phyloP scores from a whole-genome alignment of 73 alveolate species.

The Durusdinium trenchii region DNA sequence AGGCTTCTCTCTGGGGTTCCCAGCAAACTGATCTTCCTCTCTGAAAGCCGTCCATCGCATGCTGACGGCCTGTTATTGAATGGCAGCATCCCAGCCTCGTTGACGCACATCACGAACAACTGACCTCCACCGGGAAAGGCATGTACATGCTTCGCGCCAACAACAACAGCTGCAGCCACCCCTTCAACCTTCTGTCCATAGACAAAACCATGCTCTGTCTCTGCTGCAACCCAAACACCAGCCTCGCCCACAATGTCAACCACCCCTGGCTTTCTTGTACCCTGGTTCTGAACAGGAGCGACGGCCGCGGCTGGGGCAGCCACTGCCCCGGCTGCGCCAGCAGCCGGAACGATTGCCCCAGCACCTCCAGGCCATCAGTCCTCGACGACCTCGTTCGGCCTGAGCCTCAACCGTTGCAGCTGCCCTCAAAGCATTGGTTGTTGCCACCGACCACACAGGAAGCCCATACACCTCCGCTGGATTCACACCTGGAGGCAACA shows the following conservation, averaged over 20 bases:
- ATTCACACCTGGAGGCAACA: background rate
- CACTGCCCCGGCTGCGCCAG: background rate
- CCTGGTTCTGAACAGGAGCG: too few species aligned
- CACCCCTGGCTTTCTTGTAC: background rate
- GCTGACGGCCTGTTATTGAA: constrained; percentile 9
- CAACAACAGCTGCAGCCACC: background rate
- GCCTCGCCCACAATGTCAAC: background rate
- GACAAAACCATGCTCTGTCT: background rate
- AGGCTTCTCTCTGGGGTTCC: background rate
- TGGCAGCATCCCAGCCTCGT: background rate
- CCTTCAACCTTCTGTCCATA: background rate
- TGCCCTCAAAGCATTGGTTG: background rate
- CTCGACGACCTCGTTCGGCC: background rate
- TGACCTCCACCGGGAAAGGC: background rate
- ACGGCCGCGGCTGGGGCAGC: background rate
- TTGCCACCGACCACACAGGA: background rate
- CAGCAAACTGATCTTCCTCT: background rate
- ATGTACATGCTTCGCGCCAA: background rate
- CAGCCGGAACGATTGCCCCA: background rate
- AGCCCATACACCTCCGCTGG: background rate
- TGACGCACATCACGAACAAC: background rate
- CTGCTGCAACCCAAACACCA: background rate
- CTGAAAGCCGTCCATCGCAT: background rate
- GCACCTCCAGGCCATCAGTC: background rate
- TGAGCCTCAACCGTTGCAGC: background rate